Base-by-base conservation (phyloP, 495 filamentous ascomycete species). In the Clohesyomyces aquaticus region DNA sequence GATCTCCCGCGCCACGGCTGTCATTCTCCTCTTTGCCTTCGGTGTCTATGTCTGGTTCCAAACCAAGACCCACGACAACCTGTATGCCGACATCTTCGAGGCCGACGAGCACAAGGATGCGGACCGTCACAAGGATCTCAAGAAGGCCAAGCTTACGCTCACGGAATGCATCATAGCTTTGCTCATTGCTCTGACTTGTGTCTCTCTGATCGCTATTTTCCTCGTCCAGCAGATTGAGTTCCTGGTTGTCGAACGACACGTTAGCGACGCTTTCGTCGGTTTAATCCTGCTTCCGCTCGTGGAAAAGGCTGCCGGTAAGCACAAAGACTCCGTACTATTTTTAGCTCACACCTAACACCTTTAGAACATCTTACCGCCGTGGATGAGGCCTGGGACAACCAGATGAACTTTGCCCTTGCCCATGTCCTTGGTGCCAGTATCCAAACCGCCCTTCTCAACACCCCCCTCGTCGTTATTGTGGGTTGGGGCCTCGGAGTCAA, bases 371-470 rank as follows among this genome's bases (percentile, higher is more conserved):
- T 96, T 38, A 96, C 89, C 0, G 90, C 92, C 12, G 76, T 97
- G 46, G 93, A 97, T 74, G 93, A 96, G 79, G 93, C 93, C 10
- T 96, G 87, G 82, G 90, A 91, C 73, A 83, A 88, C 74, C 86
- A 82, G 71, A 89, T 91, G 84, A 96, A 96, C 78, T 94, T 95
- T 74, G 93, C 93, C 0, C 83, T 98, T 8, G 87, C 90, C 47
- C 91, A 96, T 76, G 89, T 94, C 55, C 85, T 98, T 42, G 92
- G 90, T 18, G 86, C 91, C 12, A 91, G 88, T 3, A 88, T 96
- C 49, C 93, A 96, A 72, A 98, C 93, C 0, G 91, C 92, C 11
- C 81, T 96, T 38, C 81, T 98, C 68, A 96, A 96, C 70, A 89
- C 88, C 0, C 91, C 93, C 9, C 81, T 96, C 9, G 87, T 91